Percentiles rank a stretch among this genome's conserved stretches.
Evolutionary conservation across 768 basidiomycete genomes (phyloP).

Genomic region (Russula vinacea): DNA sequence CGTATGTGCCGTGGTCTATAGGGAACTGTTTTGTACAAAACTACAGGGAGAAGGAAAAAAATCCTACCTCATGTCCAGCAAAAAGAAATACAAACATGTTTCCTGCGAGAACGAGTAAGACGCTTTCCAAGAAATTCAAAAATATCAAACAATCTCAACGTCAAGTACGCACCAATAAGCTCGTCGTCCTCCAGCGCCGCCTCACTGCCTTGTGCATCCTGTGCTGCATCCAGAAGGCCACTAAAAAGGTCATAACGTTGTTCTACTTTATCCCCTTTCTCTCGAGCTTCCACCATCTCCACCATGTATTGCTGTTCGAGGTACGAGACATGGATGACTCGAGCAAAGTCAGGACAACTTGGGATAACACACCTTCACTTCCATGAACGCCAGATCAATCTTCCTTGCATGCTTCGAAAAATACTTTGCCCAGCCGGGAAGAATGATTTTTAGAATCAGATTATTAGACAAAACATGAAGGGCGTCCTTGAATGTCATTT

Average conservation of each 20-base stretch:
- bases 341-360: neutral
- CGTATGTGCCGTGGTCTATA: constrained; percentile 41
- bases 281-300: constrained; percentile 32
- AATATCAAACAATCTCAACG: neutral
- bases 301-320: constrained; percentile 32
- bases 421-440: constrained; percentile 44
- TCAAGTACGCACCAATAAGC: constrained; percentile 24
- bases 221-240: constrained; percentile 31
- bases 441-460: constrained; percentile 39
- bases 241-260: constrained; percentile 34
- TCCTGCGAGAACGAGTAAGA: constrained; percentile 5
- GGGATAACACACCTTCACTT: constrained; percentile 40
- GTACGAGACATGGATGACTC: neutral
- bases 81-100: constrained; percentile 38
- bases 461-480: constrained; percentile 44
- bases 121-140: neutral
- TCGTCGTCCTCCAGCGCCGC: constrained; percentile 30
- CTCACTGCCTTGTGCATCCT: constrained; percentile 21
- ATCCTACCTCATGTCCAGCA: constrained; percentile 37
- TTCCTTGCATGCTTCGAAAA: constrained; percentile 38
- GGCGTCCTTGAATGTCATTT: constrained; percentile 49
- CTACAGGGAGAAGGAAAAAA: neutral
- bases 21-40: too few relatives aligned
- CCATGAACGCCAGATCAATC: constrained; percentile 41
- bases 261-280: constrained; percentile 25